Evolutionary conservation across 2,329 filamentous ascomycete species (phyloP).

Genomic region (Xylariomycetidae sp.): DNA sequence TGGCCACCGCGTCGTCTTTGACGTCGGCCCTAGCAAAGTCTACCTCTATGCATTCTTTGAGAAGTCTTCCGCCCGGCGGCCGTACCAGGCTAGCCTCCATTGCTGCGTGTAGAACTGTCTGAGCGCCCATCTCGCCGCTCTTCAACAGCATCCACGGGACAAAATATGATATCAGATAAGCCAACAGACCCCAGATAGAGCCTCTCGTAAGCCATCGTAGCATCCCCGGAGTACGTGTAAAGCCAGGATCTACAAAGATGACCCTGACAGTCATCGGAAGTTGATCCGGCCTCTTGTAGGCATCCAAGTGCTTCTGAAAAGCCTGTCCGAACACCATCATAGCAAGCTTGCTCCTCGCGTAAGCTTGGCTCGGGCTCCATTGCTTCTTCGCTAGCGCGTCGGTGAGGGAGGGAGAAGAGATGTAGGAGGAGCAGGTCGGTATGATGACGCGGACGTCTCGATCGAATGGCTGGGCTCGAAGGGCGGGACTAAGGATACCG

Average conservation of each 20-base stretch:
- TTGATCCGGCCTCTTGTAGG: slow-evolving; percentile 79
- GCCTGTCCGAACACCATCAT: slow-evolving; percentile 85
- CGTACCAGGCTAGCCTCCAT: slow-evolving; percentile 73
- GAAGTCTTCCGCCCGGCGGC: slow-evolving; percentile 61
- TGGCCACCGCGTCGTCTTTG: slow-evolving; percentile 71
- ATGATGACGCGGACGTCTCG: slow-evolving; percentile 87
- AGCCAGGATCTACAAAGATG: slow-evolving; percentile 82
- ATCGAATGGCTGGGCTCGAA: slow-evolving; percentile 88
- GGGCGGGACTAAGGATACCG: slow-evolving; percentile 82
- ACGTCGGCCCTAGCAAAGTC: slow-evolving; percentile 70
- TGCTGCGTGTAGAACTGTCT: slow-evolving; percentile 78
- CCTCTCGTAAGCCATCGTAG: slow-evolving; percentile 83
- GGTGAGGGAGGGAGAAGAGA: slow-evolving; percentile 65
- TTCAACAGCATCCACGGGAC: slow-evolving; percentile 87
- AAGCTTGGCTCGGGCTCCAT: slow-evolving; percentile 55
- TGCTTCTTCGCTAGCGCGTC: slow-evolving; percentile 44
- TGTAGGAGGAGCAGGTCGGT: slow-evolving; percentile 83
- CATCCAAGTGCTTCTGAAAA: slow-evolving; percentile 86
- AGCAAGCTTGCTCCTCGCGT: slow-evolving; percentile 68
- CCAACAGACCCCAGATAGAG: slow-evolving; percentile 69
- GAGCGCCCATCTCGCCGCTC: slow-evolving; percentile 75
- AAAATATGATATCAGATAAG: slow-evolving; percentile 75
- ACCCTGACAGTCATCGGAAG: slow-evolving; percentile 79
- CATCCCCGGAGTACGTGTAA: slow-evolving; percentile 79
- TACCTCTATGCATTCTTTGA: slow-evolving; percentile 86